Evolutionary conservation across 192 early-diverging fungal genomes (phyloP).

Genomic region (Coemansia nantahalensis): DNA sequence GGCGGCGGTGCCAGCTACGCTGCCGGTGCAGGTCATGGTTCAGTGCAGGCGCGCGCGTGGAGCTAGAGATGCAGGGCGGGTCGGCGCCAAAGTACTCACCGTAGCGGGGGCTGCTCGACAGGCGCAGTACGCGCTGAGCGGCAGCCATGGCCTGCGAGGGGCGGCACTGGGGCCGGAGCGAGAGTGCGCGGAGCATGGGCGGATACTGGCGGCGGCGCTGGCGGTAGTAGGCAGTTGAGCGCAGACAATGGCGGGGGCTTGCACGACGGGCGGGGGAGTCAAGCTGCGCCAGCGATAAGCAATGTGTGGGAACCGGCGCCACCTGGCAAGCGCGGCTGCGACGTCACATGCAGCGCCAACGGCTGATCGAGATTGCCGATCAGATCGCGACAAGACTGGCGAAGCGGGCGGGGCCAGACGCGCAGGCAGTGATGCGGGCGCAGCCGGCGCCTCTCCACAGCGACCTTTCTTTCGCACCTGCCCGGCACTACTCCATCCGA

Average conservation of each 20-base stretch:
- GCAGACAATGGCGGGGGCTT: background rate
- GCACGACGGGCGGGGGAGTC: too few species aligned
- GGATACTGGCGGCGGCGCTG: constrained; percentile 1
- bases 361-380: too few species aligned
- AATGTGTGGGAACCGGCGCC: background rate
- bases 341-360: too few species aligned
- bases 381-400: too few species aligned
- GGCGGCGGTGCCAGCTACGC: constrained; percentile 30
- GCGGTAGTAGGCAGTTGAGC: too few species aligned
- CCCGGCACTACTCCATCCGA: background rate
- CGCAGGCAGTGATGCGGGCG: background rate
- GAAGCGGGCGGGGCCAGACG: background rate
- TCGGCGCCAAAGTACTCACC: constrained; percentile 20
- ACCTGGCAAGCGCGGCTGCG: too few species aligned
- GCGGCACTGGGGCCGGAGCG: constrained; percentile 2
- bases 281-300: too few species aligned
- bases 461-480: constrained; percentile 3
- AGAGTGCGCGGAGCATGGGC: constrained; percentile 27
- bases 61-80: too few species aligned
- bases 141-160: background rate
- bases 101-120: constrained; percentile 12
- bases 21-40: background rate
- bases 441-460: background rate
- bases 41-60: background rate
- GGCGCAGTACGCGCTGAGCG: constrained; percentile 4